These are phyloP conservation scores for Trichoderma arundinaceum DNA, from an alignment of 2,329 filamentous ascomycete species.

Conservation along the genomic window DNA sequence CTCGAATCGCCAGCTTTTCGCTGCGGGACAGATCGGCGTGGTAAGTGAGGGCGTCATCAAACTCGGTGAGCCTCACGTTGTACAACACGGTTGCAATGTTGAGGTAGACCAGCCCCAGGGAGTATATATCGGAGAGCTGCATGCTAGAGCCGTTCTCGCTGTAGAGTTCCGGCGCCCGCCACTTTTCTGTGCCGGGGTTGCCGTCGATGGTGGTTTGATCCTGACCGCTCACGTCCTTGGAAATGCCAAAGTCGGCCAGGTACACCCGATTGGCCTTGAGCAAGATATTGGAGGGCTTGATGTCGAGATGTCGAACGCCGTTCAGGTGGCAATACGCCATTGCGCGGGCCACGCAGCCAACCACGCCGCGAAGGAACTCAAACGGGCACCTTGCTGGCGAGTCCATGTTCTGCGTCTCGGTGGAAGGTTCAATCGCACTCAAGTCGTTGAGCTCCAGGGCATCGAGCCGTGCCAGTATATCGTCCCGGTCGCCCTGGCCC, in stretches of 20 bases:
- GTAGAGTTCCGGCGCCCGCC: slow-evolving; percentile 54
- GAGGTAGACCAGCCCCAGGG: slow-evolving; percentile 53
- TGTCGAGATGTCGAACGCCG: slow-evolving; percentile 53
- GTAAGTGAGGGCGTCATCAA: slow-evolving; percentile 48
- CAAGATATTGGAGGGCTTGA: slow-evolving; percentile 57
- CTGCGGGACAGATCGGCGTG: slow-evolving; percentile 38
- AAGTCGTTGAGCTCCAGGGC: slow-evolving; percentile 48
- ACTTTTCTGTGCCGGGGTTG: slow-evolving; percentile 50
- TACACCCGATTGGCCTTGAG: slow-evolving; percentile 53
- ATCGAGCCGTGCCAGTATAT: slow-evolving; percentile 48
- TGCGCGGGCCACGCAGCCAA: slow-evolving; percentile 54
- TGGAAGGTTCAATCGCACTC: slow-evolving; percentile 44
- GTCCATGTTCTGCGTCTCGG: slow-evolving; percentile 35
- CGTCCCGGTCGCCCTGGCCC: slow-evolving; percentile 48
- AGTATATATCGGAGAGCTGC: slow-evolving; percentile 56
- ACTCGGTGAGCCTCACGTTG: slow-evolving; percentile 47
- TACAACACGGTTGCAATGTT: slow-evolving; percentile 54
- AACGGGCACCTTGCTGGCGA: slow-evolving; percentile 45
- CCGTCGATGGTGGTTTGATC: slow-evolving; percentile 54
- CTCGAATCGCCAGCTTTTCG: slow-evolving; percentile 43
- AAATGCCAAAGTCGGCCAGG: slow-evolving; percentile 57
- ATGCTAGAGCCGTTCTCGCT: slow-evolving; percentile 49
- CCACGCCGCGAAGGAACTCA: slow-evolving; percentile 49
- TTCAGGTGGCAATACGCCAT: slow-evolving; percentile 51
- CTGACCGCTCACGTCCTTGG: slow-evolving; percentile 52